Conservation (phyloP, 345 rosid species). For the Cochlearia excelsa region DNA sequence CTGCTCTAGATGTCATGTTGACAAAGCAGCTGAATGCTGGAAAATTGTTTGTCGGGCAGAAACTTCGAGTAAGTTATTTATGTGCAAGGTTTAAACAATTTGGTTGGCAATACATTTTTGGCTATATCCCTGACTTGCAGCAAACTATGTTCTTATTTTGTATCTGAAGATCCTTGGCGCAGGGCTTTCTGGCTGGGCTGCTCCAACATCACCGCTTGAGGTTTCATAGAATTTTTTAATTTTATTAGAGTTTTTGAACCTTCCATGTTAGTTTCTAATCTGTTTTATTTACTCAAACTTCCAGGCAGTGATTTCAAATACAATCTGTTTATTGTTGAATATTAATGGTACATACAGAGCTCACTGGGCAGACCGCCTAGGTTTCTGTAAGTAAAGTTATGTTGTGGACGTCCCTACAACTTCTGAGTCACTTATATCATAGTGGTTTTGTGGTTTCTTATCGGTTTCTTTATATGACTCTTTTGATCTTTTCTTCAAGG, state of each 20-base stretch:
- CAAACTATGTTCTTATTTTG: conserved; percentile 34
- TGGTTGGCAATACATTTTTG: not conserved
- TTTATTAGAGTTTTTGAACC: conserved; percentile 23
- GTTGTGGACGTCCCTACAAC: conserved; percentile 14
- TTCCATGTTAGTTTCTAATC: conserved; percentile 15
- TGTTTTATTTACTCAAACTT: conserved; percentile 30
- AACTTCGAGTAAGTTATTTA: conserved; percentile 62
- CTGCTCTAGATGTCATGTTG: conserved; percentile 60
- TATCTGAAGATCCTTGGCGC: conserved; percentile 80
- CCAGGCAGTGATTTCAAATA: conserved; percentile 54
- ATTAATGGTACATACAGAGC: conserved; percentile 92
- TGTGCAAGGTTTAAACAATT: conserved; percentile 11
- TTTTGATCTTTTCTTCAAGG: conserved; percentile 47
- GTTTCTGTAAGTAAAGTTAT: conserved; percentile 66
- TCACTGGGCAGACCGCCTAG: conserved; percentile 90
- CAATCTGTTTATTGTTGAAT: conserved; percentile 60
- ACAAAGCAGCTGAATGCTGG: conserved; percentile 63
- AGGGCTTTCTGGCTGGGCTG: conserved; percentile 72
- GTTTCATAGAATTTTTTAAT: conserved; percentile 40
- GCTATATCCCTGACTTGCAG: conserved; percentile 16
- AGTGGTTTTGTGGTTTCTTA: conserved; percentile 21
- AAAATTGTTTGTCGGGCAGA: conserved; percentile 83
- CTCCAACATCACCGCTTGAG: conserved; percentile 91
- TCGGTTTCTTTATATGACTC: conserved; percentile 26
- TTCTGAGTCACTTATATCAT: conserved; percentile 15